A percentile compares a stretch with the other conserved stretches of the same genome.
Conservation (phyloP, 805 yeast genomes). For the Saccharomyces paradoxus region DNA sequence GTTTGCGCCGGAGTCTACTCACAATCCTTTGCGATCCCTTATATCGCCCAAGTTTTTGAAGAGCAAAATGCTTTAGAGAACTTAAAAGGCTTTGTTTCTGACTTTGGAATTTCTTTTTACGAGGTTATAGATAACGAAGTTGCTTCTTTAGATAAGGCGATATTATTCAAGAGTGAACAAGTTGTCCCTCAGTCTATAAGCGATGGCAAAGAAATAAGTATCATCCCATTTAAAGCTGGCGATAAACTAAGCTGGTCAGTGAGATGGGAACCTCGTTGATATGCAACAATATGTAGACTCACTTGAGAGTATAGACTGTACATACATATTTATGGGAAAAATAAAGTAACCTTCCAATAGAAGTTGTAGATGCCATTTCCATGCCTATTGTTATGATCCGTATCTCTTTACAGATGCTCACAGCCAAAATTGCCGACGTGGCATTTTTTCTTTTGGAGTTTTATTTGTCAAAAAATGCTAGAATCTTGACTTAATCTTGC, state of each 20-base stretch:
- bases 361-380: slow-evolving; percentile 2
- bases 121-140: slow-evolving; percentile 40
- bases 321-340: neutral
- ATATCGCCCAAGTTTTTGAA: slow-evolving; percentile 82
- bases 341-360: neutral
- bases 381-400: slow-evolving; percentile 1
- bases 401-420: neutral
- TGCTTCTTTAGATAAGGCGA: slow-evolving; percentile 40
- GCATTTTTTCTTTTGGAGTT: slow-evolving; percentile 3
- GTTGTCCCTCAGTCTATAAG: slow-evolving; percentile 52
- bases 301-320: neutral
- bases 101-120: slow-evolving; percentile 67
- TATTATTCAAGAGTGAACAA: slow-evolving; percentile 46
- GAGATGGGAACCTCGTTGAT: slow-evolving; percentile 48
- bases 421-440: slow-evolving; percentile 7
- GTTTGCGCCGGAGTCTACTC: slow-evolving; percentile 99
- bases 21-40: slow-evolving; percentile 72
- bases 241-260: slow-evolving; percentile 61
- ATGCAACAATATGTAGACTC: neutral
- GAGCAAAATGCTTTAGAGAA: slow-evolving; percentile 52
- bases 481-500: neutral
- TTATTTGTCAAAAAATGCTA: neutral
- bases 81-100: slow-evolving; percentile 66
- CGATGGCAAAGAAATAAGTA: slow-evolving; percentile 39
- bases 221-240: slow-evolving; percentile 86